Conservation (phyloP, 176 grass and related monocot genomes). For the Carex pumila region DNA sequence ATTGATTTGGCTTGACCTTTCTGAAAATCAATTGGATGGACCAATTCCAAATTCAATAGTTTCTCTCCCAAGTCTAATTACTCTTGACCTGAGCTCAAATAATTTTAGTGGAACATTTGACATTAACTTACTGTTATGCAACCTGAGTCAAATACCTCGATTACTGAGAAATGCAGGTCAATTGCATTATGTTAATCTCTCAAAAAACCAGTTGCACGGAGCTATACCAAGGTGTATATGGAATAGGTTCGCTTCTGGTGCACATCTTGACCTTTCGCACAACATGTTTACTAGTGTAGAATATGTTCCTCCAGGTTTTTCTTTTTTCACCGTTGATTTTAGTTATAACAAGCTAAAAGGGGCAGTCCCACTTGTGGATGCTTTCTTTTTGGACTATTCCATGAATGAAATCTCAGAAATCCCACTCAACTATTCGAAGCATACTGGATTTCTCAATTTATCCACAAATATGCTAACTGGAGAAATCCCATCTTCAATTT, state of each 20-base stretch:
- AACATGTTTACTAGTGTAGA: too few relatives aligned
- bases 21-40: background rate
- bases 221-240: slow-evolving; percentile 9
- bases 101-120: slow-evolving; percentile 8
- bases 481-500: slow-evolving; percentile 10
- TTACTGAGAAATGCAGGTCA: background rate
- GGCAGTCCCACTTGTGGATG: background rate
- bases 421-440: background rate
- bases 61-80: background rate
- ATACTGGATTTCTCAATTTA: background rate
- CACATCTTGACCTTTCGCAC: too few relatives aligned
- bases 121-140: slow-evolving; percentile 8
- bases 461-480: slow-evolving; percentile 23
- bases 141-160: slow-evolving; percentile 18
- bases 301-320: too few relatives aligned
- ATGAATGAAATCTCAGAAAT: background rate
- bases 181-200: slow-evolving; percentile 6
- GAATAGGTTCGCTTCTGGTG: too few relatives aligned
- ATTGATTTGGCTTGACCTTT: too few relatives aligned
- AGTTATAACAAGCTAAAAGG: background rate
- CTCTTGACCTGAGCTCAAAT: background rate
- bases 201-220: slow-evolving; percentile 15
- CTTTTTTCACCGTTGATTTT: too few relatives aligned
- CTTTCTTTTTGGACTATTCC: background rate
- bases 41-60: background rate